Base-by-base conservation (phyloP, 225 moss, liverwort and hornwort species). In the Polytrichum formosum region DNA sequence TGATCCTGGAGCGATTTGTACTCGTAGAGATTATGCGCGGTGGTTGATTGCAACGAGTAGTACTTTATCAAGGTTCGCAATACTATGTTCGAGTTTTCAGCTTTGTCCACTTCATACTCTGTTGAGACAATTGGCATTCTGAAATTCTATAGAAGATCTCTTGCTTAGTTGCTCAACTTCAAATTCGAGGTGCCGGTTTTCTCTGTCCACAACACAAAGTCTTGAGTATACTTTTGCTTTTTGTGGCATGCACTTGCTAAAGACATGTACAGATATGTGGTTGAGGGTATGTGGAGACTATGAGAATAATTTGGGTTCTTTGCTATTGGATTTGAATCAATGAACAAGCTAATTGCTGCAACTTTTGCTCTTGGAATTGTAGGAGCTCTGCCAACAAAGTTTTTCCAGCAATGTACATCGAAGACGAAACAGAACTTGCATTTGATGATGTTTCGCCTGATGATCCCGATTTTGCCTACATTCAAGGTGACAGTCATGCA, bases 361-460 rank as follows among this genome's bases (percentile, higher is more conserved):
- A 13, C 46, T 46, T 23, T 65, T 73, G 31, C 28, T 74, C 65
- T 60, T 67, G 74, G 28, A 63, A 79, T 70, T 79, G 77, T 83
- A 95, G 92, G 84, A 90, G 91, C 73, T 88, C 92, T 67, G 90
- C 92, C 67, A 85, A 87, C 62, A 94, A 92, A 81, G 92, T 98
- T 18, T 83, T 98, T 77, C 97, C 97, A 55, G 97, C 97, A 67
- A 98, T 94, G 92, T 98, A 92, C 72, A 90, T 98, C 67, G 91
- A 88, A 54, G 77, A 81, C 30, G 81, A 88, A 69, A 84, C 97
- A 13, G 97, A 98, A 70, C 87, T 94, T 75, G 97, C 97, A 28
- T 98, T 98, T 72, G 91, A 91, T 69, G 97, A 98, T 72, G 76
- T 98, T 53, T 55, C 80, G 13, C 90, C 94, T 78, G 82, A 87